Percentiles rank a stretch among this genome's conserved stretches.
Conservation (phyloP, 2,329 filamentous ascomycete genomes). For the Furcasterigmium sp. region DNA sequence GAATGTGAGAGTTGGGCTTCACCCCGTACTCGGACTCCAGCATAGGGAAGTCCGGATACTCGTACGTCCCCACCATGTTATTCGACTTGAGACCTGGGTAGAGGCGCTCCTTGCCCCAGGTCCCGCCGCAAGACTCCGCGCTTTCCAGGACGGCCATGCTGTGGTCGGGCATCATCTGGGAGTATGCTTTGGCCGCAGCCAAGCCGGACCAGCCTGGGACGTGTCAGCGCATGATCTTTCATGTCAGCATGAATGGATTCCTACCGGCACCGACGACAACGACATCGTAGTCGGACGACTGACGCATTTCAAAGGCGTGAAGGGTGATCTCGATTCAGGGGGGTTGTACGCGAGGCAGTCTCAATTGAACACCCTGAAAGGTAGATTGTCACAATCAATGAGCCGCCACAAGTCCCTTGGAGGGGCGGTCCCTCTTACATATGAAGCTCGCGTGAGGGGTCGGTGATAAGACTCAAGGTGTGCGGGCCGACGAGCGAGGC, state of each 20-base stretch:
- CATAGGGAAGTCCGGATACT: slow-evolving; percentile 62
- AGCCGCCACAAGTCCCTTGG: too few relatives aligned
- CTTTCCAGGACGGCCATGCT: slow-evolving; percentile 46
- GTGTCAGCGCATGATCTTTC: too few relatives aligned
- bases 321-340: too few relatives aligned
- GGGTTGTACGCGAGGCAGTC: too few relatives aligned
- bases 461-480: too few relatives aligned
- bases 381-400: too few relatives aligned
- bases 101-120: slow-evolving; percentile 53
- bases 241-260: slow-evolving; percentile 1
- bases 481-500: too few relatives aligned
- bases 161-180: slow-evolving; percentile 39
- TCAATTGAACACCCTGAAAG: too few relatives aligned
- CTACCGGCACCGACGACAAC: slow-evolving; percentile 12
- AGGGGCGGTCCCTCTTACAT: too few relatives aligned
- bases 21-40: slow-evolving; percentile 34
- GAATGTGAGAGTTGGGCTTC: slow-evolving; percentile 25
- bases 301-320: too few relatives aligned
- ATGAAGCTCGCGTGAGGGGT: too few relatives aligned
- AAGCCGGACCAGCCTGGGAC: slow-evolving; percentile 43
- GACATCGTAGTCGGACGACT: too few relatives aligned
- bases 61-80: slow-evolving; percentile 58
- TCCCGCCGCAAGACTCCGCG: slow-evolving; percentile 47
- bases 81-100: slow-evolving; percentile 59
- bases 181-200: slow-evolving; percentile 45